phyloP scores from a whole-genome alignment of 768 basidiomycete species.

The Rhodotorula toruloides region DNA sequence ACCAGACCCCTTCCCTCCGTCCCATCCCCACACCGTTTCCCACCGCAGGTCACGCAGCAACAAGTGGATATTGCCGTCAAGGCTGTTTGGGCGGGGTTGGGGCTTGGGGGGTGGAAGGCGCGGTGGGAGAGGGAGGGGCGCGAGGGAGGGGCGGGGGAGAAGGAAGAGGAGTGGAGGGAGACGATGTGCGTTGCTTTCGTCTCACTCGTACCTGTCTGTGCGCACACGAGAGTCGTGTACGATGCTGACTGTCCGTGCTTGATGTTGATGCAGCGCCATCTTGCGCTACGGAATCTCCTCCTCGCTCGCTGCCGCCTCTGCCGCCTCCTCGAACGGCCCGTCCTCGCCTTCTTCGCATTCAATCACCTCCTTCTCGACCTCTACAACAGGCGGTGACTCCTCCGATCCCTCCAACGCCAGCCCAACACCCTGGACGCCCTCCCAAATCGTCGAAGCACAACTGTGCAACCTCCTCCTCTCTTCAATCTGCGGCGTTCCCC shows the following conservation, averaged over 20 bases:
- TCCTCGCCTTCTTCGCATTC: slow-evolving; percentile 11
- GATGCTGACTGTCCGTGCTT: no score
- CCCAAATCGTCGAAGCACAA: slow-evolving; percentile 15
- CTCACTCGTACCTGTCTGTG: no score
- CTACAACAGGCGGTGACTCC: neutral
- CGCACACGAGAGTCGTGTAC: no score
- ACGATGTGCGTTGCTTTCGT: slow-evolving; percentile 7
- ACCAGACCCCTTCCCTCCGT: no score
- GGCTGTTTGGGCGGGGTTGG: slow-evolving; percentile 9
- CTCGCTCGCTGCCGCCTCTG: neutral
- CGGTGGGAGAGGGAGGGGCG: slow-evolving; percentile 15
- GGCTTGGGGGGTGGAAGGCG: neutral
- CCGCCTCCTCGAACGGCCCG: neutral
- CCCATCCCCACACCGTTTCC: no score
- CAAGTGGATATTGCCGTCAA: neutral
- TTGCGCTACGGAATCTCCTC: neutral
- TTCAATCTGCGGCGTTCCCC: neutral
- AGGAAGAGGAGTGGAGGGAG: slow-evolving; percentile 7
- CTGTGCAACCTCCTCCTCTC: slow-evolving; percentile 20
- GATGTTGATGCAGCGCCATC: neutral
- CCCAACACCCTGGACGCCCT: neutral
- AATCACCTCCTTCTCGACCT: slow-evolving; percentile 10
- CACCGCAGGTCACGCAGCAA: neutral
- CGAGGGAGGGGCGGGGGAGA: neutral
- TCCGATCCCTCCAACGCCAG: neutral